Percentiles rank a stretch among this genome's conserved stretches.
These are phyloP conservation scores for Phoenix roebelenii DNA, from an alignment of 176 grass and related monocot genomes.

Conservation along the genomic window DNA sequence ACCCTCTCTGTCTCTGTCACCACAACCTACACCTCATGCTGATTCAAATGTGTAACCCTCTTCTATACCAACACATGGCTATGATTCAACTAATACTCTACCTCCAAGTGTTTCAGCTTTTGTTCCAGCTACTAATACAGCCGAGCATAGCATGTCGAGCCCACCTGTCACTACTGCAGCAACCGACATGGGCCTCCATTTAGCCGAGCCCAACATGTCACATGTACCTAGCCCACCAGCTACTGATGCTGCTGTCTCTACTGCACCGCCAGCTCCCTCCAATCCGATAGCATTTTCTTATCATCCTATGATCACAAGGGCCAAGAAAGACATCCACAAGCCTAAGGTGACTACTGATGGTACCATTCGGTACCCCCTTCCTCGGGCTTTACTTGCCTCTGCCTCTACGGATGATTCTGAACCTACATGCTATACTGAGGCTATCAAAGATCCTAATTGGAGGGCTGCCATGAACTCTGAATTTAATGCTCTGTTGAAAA, in stretches of 20 bases:
- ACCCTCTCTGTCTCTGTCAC: background rate
- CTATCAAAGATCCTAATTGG: background rate
- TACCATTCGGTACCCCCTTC: background rate
- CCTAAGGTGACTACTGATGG: background rate
- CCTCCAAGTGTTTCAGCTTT: background rate
- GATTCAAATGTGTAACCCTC: background rate
- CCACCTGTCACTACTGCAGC: too few relatives aligned
- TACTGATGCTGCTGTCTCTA: background rate
- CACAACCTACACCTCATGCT: background rate
- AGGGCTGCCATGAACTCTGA: background rate
- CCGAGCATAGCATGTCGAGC: background rate
- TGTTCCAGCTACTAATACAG: background rate
- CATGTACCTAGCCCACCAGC: background rate
- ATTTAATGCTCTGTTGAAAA: background rate
- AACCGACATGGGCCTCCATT: too few relatives aligned
- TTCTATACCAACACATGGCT: background rate
- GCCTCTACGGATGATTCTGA: background rate
- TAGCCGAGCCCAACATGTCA: too few relatives aligned
- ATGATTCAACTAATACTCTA: constrained; percentile 1
- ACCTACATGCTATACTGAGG: background rate
- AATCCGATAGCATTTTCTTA: background rate
- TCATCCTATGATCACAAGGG: constrained; percentile 1
- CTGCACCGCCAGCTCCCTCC: background rate
- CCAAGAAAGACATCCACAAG: background rate
- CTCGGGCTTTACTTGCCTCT: background rate